Percentiles rank a stretch among this genome's conserved stretches.
Conservation (phyloP, 495 filamentous ascomycete species). For the Tuber aestivum region DNA sequence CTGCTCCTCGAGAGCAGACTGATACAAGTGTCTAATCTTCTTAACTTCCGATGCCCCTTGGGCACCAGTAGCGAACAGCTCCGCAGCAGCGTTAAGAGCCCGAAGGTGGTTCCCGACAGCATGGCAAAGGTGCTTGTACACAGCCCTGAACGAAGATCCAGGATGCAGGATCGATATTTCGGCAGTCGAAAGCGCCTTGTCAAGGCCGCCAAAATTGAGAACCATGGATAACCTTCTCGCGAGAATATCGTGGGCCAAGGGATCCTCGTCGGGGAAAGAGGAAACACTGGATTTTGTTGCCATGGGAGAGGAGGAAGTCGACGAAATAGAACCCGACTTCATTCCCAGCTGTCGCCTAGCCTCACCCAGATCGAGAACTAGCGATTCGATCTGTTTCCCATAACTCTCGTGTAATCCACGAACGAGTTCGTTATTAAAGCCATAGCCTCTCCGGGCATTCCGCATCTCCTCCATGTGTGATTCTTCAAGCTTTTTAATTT, state of each 20-base stretch:
- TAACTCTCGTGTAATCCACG: slow-evolving; percentile 36
- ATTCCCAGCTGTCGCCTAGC: slow-evolving; percentile 33
- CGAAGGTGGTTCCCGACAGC: slow-evolving; percentile 32
- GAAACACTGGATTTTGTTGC: slow-evolving; percentile 5
- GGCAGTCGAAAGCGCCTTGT: slow-evolving; percentile 21
- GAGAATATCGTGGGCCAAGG: neutral
- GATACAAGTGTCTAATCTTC: slow-evolving; percentile 31
- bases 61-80: slow-evolving; percentile 26
- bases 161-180: slow-evolving; percentile 36
- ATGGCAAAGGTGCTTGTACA: slow-evolving; percentile 24
- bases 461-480: slow-evolving; percentile 31
- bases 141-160: slow-evolving; percentile 27
- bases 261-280: slow-evolving; percentile 5
- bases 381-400: slow-evolving; percentile 33
- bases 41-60: slow-evolving; percentile 14
- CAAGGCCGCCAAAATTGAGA: slow-evolving; percentile 33
- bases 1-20: slow-evolving; percentile 20
- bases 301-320: neutral
- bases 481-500: slow-evolving; percentile 29
- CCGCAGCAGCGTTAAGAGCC: slow-evolving; percentile 27
- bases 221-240: slow-evolving; percentile 22
- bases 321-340: neutral
- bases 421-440: slow-evolving; percentile 34
- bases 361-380: slow-evolving; percentile 37
- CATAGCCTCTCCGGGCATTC: slow-evolving; percentile 31